These are phyloP conservation scores for Chlorencoelia australis DNA, from an alignment of 2,329 filamentous ascomycete genomes.

Conservation along the genomic window DNA sequence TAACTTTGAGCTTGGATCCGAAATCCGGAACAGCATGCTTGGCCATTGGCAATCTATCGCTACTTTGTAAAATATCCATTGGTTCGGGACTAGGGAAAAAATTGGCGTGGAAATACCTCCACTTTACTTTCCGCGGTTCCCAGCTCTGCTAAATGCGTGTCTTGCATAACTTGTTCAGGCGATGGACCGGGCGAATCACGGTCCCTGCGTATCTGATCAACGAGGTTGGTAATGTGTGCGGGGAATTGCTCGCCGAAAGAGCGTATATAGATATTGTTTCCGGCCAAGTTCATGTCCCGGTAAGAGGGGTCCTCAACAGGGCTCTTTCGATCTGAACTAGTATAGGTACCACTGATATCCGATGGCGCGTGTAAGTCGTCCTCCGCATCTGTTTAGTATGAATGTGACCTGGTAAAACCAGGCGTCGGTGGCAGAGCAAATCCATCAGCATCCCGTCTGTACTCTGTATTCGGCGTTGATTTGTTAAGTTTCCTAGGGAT, in stretches of 20 bases:
- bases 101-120: constrained; percentile 1
- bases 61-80: neutral
- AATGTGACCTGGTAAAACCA: constrained; percentile 7
- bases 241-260: constrained; percentile 12
- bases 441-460: constrained; percentile 49
- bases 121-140: neutral
- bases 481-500: constrained; percentile 18
- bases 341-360: constrained; percentile 10
- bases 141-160: constrained; percentile 9
- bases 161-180: constrained; percentile 9
- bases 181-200: constrained; percentile 16
- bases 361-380: constrained; percentile 7
- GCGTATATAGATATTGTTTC: constrained; percentile 17
- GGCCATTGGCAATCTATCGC: neutral
- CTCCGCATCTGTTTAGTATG: constrained; percentile 7
- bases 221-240: constrained; percentile 10
- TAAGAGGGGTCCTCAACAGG: constrained; percentile 19
- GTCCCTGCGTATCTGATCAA: constrained; percentile 12
- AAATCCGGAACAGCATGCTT: neutral
- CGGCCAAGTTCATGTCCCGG: constrained; percentile 16
- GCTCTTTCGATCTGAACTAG: constrained; percentile 15
- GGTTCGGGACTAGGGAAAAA: neutral
- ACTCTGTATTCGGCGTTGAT: constrained; percentile 12
- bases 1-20: no score
- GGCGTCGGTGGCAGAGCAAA: constrained; percentile 50